Evolutionary conservation across 805 yeast species (phyloP).

Genomic region (Suhomyces sp.): DNA sequence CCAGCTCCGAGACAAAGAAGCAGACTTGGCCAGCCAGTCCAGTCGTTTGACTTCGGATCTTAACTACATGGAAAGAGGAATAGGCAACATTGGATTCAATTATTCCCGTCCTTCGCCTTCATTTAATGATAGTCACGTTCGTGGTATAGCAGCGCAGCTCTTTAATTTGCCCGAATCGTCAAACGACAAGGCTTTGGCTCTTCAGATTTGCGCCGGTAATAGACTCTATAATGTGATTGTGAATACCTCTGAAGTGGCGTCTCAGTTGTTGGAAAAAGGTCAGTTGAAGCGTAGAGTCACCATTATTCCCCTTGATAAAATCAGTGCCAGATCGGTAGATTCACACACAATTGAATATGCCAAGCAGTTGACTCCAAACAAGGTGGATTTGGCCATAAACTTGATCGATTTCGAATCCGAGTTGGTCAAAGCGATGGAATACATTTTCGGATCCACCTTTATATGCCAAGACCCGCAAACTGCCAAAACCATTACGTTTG

Average conservation of each 20-base stretch:
- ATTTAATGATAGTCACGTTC: conserved; percentile 62
- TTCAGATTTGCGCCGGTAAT: conserved; percentile 94
- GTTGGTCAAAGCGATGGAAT: conserved; percentile 80
- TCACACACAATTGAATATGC: conserved; percentile 59
- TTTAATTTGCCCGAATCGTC: conserved; percentile 61
- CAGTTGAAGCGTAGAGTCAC: conserved; percentile 79
- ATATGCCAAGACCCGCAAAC: conserved; percentile 84
- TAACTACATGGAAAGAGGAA: conserved; percentile 56
- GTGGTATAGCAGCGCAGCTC: conserved; percentile 87
- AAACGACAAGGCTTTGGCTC: conserved; percentile 66
- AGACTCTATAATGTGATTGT: conserved; percentile 87
- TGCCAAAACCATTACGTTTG: conserved; percentile 85
- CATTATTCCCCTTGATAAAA: conserved; percentile 87
- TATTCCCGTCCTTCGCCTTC: conserved; percentile 62
- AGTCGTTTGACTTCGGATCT: conserved; percentile 45
- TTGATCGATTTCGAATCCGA: conserved; percentile 71
- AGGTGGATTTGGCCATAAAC: conserved; percentile 86
- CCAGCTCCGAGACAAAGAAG: conserved; percentile 47
- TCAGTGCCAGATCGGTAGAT: conserved; percentile 58
- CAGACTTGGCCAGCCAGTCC: conserved; percentile 41
- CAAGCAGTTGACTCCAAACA: conserved; percentile 71
- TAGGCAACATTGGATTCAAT: conserved; percentile 72
- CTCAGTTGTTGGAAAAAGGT: conserved; percentile 76
- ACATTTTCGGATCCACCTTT: conserved; percentile 86
- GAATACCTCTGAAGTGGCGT: conserved; percentile 81